phyloP scores from a whole-genome alignment of 441 rosid species.

The Adansonia madagascariensis region DNA sequence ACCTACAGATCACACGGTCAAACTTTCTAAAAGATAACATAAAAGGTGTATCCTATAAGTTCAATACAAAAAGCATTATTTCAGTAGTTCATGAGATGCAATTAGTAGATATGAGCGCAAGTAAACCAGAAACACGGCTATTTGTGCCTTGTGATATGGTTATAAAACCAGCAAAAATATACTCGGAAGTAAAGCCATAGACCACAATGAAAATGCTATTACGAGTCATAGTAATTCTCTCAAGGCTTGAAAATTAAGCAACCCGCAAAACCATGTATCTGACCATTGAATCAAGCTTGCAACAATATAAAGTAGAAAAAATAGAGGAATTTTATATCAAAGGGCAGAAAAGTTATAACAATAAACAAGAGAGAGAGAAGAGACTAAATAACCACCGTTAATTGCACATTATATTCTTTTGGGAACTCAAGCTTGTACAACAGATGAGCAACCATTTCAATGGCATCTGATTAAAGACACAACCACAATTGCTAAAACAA shows the following conservation, averaged over 20 bases:
- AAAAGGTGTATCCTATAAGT: not conserved
- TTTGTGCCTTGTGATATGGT: not conserved
- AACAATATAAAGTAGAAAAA: not conserved
- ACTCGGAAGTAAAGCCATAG: not conserved
- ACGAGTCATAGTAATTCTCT: not conserved
- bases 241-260: not conserved
- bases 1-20: not conserved
- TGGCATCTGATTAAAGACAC: not conserved
- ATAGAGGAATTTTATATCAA: not conserved
- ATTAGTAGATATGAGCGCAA: not conserved
- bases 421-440: slow-evolving; percentile 22
- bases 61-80: not conserved
- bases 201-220: not conserved
- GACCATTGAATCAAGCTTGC: not conserved
- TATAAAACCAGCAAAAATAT: not conserved
- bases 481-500: not conserved
- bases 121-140: not conserved
- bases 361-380: not conserved
- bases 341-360: not conserved
- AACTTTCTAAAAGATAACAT: not conserved
- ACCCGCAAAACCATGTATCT: not conserved
- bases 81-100: not conserved
- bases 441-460: slow-evolving; percentile 16
- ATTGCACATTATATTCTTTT: not conserved
- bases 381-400: not conserved